A percentile compares a stretch with the other conserved stretches of the same genome.
These are phyloP conservation scores for Aspergillus cavernicola DNA, from an alignment of 495 filamentous ascomycete genomes.

Conservation along the genomic window DNA sequence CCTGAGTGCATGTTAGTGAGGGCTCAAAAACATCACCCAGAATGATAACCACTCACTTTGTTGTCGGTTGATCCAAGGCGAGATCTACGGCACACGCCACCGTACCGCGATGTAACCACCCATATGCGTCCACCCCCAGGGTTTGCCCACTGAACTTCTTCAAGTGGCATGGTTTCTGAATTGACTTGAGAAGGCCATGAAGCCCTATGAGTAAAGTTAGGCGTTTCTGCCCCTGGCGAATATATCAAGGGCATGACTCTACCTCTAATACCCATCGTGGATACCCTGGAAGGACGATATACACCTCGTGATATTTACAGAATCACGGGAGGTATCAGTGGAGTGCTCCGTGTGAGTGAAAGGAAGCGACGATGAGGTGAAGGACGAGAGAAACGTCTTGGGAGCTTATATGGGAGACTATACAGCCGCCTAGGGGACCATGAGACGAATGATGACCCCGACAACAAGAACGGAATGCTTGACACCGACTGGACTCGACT, in stretches of 20 bases:
- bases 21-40: background rate
- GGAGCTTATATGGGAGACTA: background rate
- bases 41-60: slow-evolving; percentile 56
- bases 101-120: slow-evolving; percentile 95
- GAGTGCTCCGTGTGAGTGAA: slow-evolving; percentile 9
- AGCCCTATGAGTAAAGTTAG: slow-evolving; percentile 54
- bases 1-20: slow-evolving; percentile 39
- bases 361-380: background rate
- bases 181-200: slow-evolving; percentile 89
- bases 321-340: slow-evolving; percentile 18
- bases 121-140: slow-evolving; percentile 92
- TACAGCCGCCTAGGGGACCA: background rate
- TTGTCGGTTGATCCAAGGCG: slow-evolving; percentile 80
- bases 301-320: slow-evolving; percentile 27
- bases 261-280: slow-evolving; percentile 72
- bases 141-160: slow-evolving; percentile 86
- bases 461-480: slow-evolving; percentile 29
- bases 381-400: slow-evolving; percentile 1
- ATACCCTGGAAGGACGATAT: slow-evolving; percentile 30
- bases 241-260: slow-evolving; percentile 10
- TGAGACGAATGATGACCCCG: slow-evolving; percentile 8
- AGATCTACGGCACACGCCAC: slow-evolving; percentile 89
- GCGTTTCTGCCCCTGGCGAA: background rate
- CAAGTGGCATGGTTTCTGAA: slow-evolving; percentile 82
- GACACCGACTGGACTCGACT: background rate